phyloP scores from a whole-genome alignment of 2,329 filamentous ascomycete genomes.

The Aspergillus oerlinghausenensis region DNA sequence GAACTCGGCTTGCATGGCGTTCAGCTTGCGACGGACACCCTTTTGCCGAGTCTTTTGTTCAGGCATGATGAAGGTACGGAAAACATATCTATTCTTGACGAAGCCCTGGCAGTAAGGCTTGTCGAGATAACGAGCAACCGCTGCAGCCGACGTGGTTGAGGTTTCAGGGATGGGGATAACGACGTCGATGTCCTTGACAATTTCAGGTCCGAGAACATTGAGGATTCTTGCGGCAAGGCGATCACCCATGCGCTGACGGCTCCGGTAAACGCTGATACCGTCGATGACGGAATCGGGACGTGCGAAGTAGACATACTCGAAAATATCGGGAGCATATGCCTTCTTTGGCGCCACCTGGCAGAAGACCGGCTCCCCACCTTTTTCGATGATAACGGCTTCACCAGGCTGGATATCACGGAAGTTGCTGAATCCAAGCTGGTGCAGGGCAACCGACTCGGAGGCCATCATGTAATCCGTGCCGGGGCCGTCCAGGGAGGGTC shows the following conservation, averaged over 20 bases:
- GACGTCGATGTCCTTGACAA: conserved; percentile 68
- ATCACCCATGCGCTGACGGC: conserved; percentile 80
- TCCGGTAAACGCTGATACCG: conserved; percentile 79
- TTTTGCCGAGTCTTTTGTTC: conserved; percentile 76
- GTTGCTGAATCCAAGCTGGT: conserved; percentile 72
- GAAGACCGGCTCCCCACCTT: conserved; percentile 70
- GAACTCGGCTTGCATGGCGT: conserved; percentile 81
- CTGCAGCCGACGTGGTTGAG: conserved; percentile 72
- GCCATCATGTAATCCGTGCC: conserved; percentile 85
- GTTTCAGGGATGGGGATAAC: conserved; percentile 84
- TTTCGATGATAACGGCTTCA: conserved; percentile 79
- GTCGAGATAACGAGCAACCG: conserved; percentile 67
- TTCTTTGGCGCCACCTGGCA: conserved; percentile 65
- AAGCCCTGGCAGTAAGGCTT: conserved; percentile 79
- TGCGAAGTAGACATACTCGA: conserved; percentile 85
- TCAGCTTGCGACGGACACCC: conserved; percentile 84
- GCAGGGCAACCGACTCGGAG: conserved; percentile 79
- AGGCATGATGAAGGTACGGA: conserved; percentile 83
- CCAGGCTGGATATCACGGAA: conserved; percentile 76
- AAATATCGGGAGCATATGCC: conserved; percentile 77
- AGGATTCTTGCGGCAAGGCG: conserved; percentile 72
- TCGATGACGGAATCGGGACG: conserved; percentile 79
- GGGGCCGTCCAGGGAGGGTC: conserved; percentile 60
- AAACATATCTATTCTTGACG: conserved; percentile 85
- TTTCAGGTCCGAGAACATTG: conserved; percentile 62